phyloP scores from a whole-genome alignment of 768 basidiomycete genomes.

The Mycena haematopus region DNA sequence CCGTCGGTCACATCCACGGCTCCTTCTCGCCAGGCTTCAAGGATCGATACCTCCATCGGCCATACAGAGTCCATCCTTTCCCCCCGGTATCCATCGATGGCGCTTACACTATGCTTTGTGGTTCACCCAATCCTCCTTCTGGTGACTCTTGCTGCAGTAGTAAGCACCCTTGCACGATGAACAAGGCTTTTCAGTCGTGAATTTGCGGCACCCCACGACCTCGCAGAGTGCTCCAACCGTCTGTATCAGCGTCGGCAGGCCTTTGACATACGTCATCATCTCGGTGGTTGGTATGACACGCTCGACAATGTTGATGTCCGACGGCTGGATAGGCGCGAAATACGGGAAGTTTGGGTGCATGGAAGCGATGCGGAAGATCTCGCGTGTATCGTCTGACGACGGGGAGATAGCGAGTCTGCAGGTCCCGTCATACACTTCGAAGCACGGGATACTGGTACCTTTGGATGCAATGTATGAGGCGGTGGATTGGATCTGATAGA shows the following conservation, averaged over 20 bases:
- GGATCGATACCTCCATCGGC: neutral
- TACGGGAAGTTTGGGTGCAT: conserved; percentile 18
- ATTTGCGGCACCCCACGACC: conserved; percentile 3
- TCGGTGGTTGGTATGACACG: conserved; percentile 14
- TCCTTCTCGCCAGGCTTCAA: neutral
- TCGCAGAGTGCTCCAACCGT: conserved; percentile 17
- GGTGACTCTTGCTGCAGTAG: conserved; percentile 11
- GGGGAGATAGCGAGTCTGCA: conserved; percentile 16
- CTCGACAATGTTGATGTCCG: conserved; percentile 11
- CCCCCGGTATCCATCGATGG: conserved; percentile 14
- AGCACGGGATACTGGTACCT: conserved; percentile 1
- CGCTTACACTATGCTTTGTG: conserved; percentile 19
- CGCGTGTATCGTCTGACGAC: conserved; percentile 14
- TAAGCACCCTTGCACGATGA: conserved; percentile 12
- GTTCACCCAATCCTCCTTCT: conserved; percentile 17
- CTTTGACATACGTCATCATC: conserved; percentile 5
- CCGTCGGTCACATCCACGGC: conserved; percentile 10
- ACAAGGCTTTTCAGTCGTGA: conserved; percentile 14
- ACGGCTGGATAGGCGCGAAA: conserved; percentile 14
- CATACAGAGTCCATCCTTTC: neutral
- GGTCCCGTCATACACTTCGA: conserved; percentile 20
- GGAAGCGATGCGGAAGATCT: conserved; percentile 22
- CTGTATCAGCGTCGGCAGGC: neutral
- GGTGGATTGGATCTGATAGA: conserved; percentile 24
- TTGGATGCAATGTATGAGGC: conserved; percentile 11